Base-by-base conservation (phyloP, 2,329 filamentous ascomycete species). In the Didymellaceae sp. region DNA sequence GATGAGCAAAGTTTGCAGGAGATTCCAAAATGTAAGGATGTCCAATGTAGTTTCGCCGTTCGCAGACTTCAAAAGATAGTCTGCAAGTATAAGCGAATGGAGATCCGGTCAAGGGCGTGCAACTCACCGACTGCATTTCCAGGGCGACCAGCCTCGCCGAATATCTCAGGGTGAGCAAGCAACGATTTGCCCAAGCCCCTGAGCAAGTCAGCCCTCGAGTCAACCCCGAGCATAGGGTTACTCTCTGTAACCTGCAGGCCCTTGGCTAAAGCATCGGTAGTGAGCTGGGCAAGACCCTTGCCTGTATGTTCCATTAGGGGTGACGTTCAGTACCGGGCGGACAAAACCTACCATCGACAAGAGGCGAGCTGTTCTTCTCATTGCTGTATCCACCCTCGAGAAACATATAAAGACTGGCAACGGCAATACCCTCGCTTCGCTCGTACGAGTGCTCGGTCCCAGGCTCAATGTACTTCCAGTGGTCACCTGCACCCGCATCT, bases 1-100 rank as follows among this genome's bases (percentile, higher is more conserved):
- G 4, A 86, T 84, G 4, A 97, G 81, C 2, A 91, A 89, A 45
- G 89, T 86, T 83, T 96, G 94, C 2, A 97, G 83, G 1, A 93
- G 85, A 53, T 86, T 85, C 93, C 93, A 97, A 10, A 97, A 80
- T 0, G 90, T 90, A 0, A 91, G 88, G 13, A 97, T 96, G 90
- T 91, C 66, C 24, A 53, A 43, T 28, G 24, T 58, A 24, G 57
- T 53, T 1, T 47, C 20, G 39, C 67, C 59, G 56, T 62, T 50
- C 0, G 65, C 34, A 0, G 49, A 56, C 2, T 54, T 55, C 2
- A 50, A 51, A 39, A 66, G 55, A 47, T 62, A 59, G 33, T 55
- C 35, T 38, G 58, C 55, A 4, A n/a, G 6, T 10, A 14, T 53
- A 5, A 37, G 48, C 42, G 9, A 39, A 21, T 25, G n/a, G n/a